Evolutionary conservation across 805 yeast species (phyloP), one percentile per base, ranked within the genome.

Genomic region (Saccharomycopsis sp.): DNA sequence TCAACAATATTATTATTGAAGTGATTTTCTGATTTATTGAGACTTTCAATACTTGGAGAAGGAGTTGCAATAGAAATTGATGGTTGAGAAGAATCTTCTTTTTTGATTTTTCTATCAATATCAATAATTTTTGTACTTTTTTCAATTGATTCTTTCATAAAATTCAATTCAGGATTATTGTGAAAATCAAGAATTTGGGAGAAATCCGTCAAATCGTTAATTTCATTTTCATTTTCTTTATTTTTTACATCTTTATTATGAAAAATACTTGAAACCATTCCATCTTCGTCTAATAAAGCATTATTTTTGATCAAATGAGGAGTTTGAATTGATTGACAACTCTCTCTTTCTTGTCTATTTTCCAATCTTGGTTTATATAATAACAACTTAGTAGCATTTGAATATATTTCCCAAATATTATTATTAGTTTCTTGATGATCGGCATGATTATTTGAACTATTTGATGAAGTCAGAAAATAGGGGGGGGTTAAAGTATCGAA

Each of bases 341-440:
- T 31, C n/a, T 31, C 61, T 40, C 61, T 49, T 15, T 53, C 41
- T 4, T 46, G 45, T 41, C 60, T 42, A 39, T 57, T 53, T 37
- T 57, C 61, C 32, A 56, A 55, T 36, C 61, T 48, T 19, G 58
- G 58, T 39, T 56, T 59, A 2, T 52, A 46, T 0, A 49, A 51
- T 36, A 57, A 46, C 19, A 57, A 47, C 39, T 52, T 55, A 48
- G 53, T 55, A 3, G 61, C 61, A 30, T 57, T 56, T 1, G 55
- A 41, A 43, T 55, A 57, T 21, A 57, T 54, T 38, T 57, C 61
- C 61, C 61, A 57, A 14, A 57, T 50, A 21, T 42, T 41, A 13
- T 40, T n/a, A n/a, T n/a, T n/a, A n/a, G n/a, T n/a, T n/a, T n/a
- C n/a, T n/a, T n/a, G n/a, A n/a, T n/a, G n/a, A n/a, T n/a, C n/a